Evolutionary conservation across 2,329 filamentous ascomycete genomes (phyloP), one percentile per base, ranked within the genome.

Genomic region (Endothia cerciana): DNA sequence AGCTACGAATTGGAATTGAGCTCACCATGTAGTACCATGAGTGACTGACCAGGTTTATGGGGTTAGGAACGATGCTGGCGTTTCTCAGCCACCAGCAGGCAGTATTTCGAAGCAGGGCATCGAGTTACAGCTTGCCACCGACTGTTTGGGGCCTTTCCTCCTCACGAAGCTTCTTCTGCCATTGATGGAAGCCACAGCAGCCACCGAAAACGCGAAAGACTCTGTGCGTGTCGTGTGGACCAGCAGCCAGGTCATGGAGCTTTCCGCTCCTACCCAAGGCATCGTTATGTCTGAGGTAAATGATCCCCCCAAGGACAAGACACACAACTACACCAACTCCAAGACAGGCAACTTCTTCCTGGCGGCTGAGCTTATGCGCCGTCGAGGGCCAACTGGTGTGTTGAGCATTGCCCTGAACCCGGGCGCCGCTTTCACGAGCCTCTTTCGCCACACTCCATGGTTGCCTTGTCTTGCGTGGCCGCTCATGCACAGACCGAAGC

Each of bases 21-120:
- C n/a, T n/a, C n/a, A n/a, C n/a, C n/a, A n/a, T n/a, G n/a, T n/a
- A 7, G 4, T n/a, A n/a, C 43, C 10, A 45, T n/a, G 19, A 45
- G 43, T 22, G 8, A n/a, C 43, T 49, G 11, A 49, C 45, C 45
- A 28, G 4, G 25, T 6, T 13, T 7, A n/a, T 13, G 45, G 10
- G n/a, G 11, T 7, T 28, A 49, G 77, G 69, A 76, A 80, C 70
- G 80, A 80, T 69, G 78, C 79, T 2, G 78, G 74, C 11, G 72
- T 80, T 22, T 60, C 55, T 4, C 56, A 49, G 3, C 56, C 45
- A 30, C 62, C 43, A 41, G 8, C 19, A 3, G 60, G 60, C 36
- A 55, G 47, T 19, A 36, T 55, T 10, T 55, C 60, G 5, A 55
- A 55, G 7, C 62, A 65, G 33, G 63, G 63, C 28, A 33, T 38